Base-by-base conservation (phyloP, 768 basidiomycete species). In the Boletus barrowsii region DNA sequence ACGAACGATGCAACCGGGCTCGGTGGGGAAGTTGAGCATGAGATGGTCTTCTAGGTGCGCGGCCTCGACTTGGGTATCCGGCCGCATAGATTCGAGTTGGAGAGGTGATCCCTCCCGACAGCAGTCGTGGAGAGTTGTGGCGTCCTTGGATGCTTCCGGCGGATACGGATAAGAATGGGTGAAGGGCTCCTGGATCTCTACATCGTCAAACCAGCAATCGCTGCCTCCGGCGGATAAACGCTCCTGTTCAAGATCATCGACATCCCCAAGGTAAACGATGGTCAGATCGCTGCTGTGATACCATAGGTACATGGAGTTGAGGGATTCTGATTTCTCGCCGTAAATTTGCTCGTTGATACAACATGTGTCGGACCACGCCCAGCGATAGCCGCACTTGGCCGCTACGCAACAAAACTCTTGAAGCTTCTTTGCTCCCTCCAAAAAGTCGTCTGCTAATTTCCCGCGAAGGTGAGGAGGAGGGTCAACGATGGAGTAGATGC, bases 301-400 rank as follows among this genome's bases (percentile, higher is more conserved):
- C 67, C 68, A 68, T 3, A 56, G 42, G 40, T 68, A 68, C 67
- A 70, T 68, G 52, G 47, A 63, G 42, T 68, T 68, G 47, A 68
- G 62, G 24, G 68, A 68, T 49, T 68, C 68, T 4, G 66, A 62
- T 29, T 45, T 58, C 47, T 68, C 67, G 0, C 63, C 58, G 29
- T 56, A 63, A 33, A 60, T 55, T 46, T 45, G 46, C 30, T 70
- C 62, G 36, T 68, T 54, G 24, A 68, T 68, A 13, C 67, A 68
- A 42, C 67, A 68, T 10, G 68, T 70, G 30, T 68, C 67, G 4
- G 58, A 43, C 67, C 67, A 68, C 5, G 63, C 67, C 68, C 68
- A 68, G n/a, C 67, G 66, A 47, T 49, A 68, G 2, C 68, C 67
- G 26, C 64, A 70, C 42, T 61, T 68, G 1, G 66, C 68, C 6